Conservation (phyloP, 805 yeast species). For the Pichia sporocuriosa region DNA sequence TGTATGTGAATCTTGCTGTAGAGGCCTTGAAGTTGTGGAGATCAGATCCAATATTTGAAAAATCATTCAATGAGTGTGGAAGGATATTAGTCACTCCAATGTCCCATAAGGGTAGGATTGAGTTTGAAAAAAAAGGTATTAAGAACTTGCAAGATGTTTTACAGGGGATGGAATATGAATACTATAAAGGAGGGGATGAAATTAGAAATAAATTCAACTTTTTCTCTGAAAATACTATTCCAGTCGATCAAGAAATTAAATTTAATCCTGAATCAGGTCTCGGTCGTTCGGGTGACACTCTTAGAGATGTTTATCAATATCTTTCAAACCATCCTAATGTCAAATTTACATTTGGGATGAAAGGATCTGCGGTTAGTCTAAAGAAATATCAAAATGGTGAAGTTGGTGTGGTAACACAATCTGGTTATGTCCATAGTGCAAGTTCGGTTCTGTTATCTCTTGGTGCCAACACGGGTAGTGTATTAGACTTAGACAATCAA, state of each 20-base stretch:
- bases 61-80: constrained; percentile 34
- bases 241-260: constrained; percentile 15
- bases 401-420: constrained; percentile 20
- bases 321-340: constrained; percentile 25
- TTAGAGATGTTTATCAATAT: constrained; percentile 27
- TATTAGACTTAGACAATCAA: constrained; percentile 27
- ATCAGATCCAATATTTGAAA: constrained; percentile 26
- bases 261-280: constrained; percentile 37
- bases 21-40: constrained; percentile 39
- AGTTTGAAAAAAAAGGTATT: constrained; percentile 33
- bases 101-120: constrained; percentile 27
- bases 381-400: constrained; percentile 6
- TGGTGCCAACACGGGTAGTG: constrained; percentile 35
- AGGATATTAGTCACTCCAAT: constrained; percentile 33
- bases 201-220: constrained; percentile 19
- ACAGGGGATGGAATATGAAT: constrained; percentile 24
- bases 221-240: constrained; percentile 14
- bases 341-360: constrained; percentile 27
- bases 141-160: constrained; percentile 24
- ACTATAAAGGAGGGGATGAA: constrained; percentile 25
- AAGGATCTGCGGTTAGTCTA: constrained; percentile 20
- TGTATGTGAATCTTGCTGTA: constrained; percentile 35
- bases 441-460: constrained; percentile 30
- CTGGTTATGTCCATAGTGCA: constrained; percentile 27
- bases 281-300: constrained; percentile 33